Base-by-base conservation (phyloP, 1,284 basidiomycete genomes). In the Puccinia triticina region DNA sequence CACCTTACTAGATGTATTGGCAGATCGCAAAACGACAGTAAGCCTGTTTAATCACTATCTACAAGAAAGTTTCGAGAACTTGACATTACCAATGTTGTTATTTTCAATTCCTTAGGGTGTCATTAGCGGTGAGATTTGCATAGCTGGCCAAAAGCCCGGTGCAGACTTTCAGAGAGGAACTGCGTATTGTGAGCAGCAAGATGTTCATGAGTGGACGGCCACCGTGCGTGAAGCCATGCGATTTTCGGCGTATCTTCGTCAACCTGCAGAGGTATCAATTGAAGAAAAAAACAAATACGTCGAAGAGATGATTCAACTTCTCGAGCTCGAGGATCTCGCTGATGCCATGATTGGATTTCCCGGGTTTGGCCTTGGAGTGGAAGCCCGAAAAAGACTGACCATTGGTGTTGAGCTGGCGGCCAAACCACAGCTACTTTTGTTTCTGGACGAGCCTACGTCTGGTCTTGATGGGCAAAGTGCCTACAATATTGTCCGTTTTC, bases 391-490 rank as follows among this genome's bases (percentile, higher is more conserved):
- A 87, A 88, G 89, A 66, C 87, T 90, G 32, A 91, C 90, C 18
- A 91, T 91, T 85, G 90, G 90, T 84, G 90, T 91, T 83, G 90
- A 91, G 85, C 87, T 91, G 10, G 90, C 90, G 53, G 89, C 89
- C 85, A 87, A 88, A 64, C 80, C 80, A 18, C 59, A 82, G 57
- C 46, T 82, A 29, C 53, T 82, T 18, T 50, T 82, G 40, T 82
- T 82, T 40, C 64, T 82, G 2, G 80, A 82, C 48, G 86, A 86
- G 81, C 87, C 84, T 53, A 94, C 92, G 0, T 93, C 93, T 16
- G 94, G 95, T 69, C 89, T 96, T 40, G 94, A 96, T 86, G 94
- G 93, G 1, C 94, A 95, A 86, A 92, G 91, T 73, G 94, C 95
- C 0, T 95, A 93, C 92, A 92, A 92, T 21, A 94, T 96, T 85